Evolutionary conservation across 2,329 filamentous ascomycete genomes (phyloP).

Genomic region (Colletotrichum brevisporum): DNA sequence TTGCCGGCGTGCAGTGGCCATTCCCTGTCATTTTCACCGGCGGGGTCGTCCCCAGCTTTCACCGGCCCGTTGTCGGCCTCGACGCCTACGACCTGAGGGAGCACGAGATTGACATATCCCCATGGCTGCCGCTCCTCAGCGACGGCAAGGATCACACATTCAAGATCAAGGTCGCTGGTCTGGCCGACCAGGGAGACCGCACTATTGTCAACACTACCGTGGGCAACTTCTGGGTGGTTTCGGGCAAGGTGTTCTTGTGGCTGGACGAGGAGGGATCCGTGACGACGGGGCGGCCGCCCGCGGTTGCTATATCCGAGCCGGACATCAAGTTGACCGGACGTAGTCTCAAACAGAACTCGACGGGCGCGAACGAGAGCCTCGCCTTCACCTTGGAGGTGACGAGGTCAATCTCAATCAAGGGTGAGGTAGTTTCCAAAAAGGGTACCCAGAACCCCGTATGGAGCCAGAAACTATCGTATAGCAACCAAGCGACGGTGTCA

Average conservation of each 20-base stretch:
- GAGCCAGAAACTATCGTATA: constrained; percentile 70
- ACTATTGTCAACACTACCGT: constrained; percentile 68
- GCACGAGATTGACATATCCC: constrained; percentile 85
- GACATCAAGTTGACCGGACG: constrained; percentile 65
- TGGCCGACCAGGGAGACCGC: constrained; percentile 67
- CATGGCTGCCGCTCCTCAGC: constrained; percentile 79
- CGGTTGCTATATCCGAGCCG: constrained; percentile 53
- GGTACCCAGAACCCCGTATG: constrained; percentile 62
- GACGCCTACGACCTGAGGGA: constrained; percentile 85
- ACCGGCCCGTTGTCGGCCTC: constrained; percentile 83
- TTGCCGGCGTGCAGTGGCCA: constrained; percentile 85
- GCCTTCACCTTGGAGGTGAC: constrained; percentile 70
- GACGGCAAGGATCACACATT: constrained; percentile 77
- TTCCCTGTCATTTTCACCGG: constrained; percentile 88
- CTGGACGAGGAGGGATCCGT: constrained; percentile 65
- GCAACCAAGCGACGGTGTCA: constrained; percentile 62
- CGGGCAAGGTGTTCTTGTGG: constrained; percentile 87
- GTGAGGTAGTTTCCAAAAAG: constrained; percentile 64
- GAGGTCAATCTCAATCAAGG: constrained; percentile 68
- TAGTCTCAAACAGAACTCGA: constrained; percentile 56
- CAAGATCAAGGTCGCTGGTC: constrained; percentile 75
- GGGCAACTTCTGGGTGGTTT: constrained; percentile 80
- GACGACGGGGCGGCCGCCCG: constrained; percentile 63
- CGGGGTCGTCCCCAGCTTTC: constrained; percentile 81
- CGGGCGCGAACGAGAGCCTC: constrained; percentile 72